Base-by-base conservation (phyloP, 257 asterid genomes). In the Lithospermum erythrorhizon region DNA sequence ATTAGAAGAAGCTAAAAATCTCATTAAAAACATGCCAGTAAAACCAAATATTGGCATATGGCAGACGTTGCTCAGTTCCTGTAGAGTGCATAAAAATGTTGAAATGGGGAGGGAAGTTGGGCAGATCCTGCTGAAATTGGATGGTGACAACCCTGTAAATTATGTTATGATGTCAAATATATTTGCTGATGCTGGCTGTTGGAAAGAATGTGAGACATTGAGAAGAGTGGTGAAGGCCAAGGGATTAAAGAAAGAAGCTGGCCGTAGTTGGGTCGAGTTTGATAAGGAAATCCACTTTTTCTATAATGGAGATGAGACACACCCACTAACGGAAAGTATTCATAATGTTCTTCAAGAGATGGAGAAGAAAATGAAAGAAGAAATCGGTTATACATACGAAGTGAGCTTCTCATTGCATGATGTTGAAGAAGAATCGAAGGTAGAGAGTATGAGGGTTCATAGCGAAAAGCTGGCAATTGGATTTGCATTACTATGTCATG, bases 1-100 rank as follows among this genome's bases (percentile, higher is more conserved):
- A 22, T 60, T 83, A 52, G 65, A 49, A 57, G 91, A 81, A 73
- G 87, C 87, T 29, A 81, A 72, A 72, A 68, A 55, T 41, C 72
- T 79, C 29, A 71, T 82, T 60, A 79, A 85, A 56, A 71, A 61
- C 70, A 80, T 80, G 89, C 87, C 87, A 1, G 25, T 82, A 64
- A 82, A 64, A 60, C 71, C 79, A 61, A 82, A 82, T 62, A 60
- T 64, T 5, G 83, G 84, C 65, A 78, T 78, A 64, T 80, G 85
- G 87, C 83, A 82, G 75, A 85, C 89, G 17, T 67, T 82, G 78
- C 80, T 82, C 47, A 72, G 83, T 60, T 80, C 82, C 58, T 82
- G 89, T 57, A 74, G 82, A 68, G 67, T 71, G 19, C 87, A 80
- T 69, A 74, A 58, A 57, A 65, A 80, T 49, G 72, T 73, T 19